Percentiles rank a stretch among this genome's conserved stretches.
Conservation (phyloP, 2,329 filamentous ascomycete genomes). For the Penicillium sp. region DNA sequence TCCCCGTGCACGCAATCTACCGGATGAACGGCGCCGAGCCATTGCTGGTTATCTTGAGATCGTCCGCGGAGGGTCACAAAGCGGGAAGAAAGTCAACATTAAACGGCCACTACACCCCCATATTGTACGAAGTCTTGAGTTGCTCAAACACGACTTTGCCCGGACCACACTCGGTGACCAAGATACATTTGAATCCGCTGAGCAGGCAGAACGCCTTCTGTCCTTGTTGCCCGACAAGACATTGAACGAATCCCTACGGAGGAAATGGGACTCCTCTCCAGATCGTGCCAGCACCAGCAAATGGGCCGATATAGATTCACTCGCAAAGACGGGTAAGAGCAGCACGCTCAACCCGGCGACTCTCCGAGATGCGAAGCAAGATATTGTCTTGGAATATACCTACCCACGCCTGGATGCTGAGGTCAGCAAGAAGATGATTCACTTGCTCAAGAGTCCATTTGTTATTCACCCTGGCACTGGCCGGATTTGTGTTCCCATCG, state of each 20-base stretch:
- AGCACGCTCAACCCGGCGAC: conserved; percentile 63
- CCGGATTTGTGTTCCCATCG: conserved; percentile 89
- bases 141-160: conserved; percentile 76
- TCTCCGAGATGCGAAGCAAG: conserved; percentile 82
- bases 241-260: conserved; percentile 68
- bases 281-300: conserved; percentile 68
- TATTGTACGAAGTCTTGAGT: conserved; percentile 71
- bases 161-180: conserved; percentile 72
- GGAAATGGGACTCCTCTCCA: conserved; percentile 83
- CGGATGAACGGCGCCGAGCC: conserved; percentile 74
- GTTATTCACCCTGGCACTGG: conserved; percentile 93
- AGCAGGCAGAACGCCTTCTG: conserved; percentile 68
- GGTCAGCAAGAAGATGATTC: conserved; percentile 94
- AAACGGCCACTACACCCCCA: conserved; percentile 84
- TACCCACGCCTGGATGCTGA: conserved; percentile 95
- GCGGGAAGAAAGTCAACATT: conserved; percentile 76
- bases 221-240: conserved; percentile 72
- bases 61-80: conserved; percentile 74
- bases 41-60: conserved; percentile 86
- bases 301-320: conserved; percentile 84
- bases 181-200: conserved; percentile 68
- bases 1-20: conserved; percentile 69
- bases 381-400: conserved; percentile 93
- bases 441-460: conserved; percentile 94
- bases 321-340: conserved; percentile 68